Percentiles rank a stretch among this genome's conserved stretches.
Conservation (phyloP, 148 eudicot genomes). For the Camellia japonica region DNA sequence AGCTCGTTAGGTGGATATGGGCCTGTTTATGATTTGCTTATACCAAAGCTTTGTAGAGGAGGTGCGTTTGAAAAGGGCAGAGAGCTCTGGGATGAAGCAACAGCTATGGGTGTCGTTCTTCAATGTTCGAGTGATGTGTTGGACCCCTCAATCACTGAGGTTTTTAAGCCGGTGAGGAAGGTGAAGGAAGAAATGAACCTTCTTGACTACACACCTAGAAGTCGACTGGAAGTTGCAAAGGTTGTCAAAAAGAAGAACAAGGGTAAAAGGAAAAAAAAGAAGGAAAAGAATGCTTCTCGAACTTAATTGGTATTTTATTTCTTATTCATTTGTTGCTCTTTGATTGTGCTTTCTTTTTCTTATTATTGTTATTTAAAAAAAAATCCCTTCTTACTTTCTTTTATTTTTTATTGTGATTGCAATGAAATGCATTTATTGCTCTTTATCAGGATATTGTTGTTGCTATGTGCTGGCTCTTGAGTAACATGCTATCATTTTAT, state of each 20-base stretch:
- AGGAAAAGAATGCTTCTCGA: not conserved
- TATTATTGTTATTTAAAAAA: not conserved
- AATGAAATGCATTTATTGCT: not conserved
- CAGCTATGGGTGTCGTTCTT: conserved; percentile 38
- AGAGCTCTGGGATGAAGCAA: conserved; percentile 65
- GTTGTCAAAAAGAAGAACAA: conserved; percentile 18
- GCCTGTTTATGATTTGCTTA: conserved; percentile 56
- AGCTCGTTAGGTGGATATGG: conserved; percentile 40
- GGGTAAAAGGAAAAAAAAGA: conserved; percentile 25
- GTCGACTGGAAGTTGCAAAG: conserved; percentile 16
- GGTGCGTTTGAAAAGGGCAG: conserved; percentile 55
- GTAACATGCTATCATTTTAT: not conserved
- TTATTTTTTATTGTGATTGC: not conserved
- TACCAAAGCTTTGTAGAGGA: conserved; percentile 53
- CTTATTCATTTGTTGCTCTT: not conserved
- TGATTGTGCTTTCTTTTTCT: not conserved
- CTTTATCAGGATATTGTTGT: not conserved
- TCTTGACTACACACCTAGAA: conserved; percentile 13
- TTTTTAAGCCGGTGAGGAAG: conserved; percentile 38
- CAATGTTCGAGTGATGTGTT: conserved; percentile 47
- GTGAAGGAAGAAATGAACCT: conserved; percentile 27
- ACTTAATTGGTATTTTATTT: conserved; percentile 2
- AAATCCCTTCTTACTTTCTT: not conserved
- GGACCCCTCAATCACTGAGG: conserved; percentile 50
- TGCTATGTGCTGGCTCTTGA: not conserved